Percentiles rank a stretch among this genome's conserved stretches.
These are phyloP conservation scores for Calonectria pseudoturangicola DNA, from an alignment of 2,329 filamentous ascomycete genomes.

Conservation along the genomic window DNA sequence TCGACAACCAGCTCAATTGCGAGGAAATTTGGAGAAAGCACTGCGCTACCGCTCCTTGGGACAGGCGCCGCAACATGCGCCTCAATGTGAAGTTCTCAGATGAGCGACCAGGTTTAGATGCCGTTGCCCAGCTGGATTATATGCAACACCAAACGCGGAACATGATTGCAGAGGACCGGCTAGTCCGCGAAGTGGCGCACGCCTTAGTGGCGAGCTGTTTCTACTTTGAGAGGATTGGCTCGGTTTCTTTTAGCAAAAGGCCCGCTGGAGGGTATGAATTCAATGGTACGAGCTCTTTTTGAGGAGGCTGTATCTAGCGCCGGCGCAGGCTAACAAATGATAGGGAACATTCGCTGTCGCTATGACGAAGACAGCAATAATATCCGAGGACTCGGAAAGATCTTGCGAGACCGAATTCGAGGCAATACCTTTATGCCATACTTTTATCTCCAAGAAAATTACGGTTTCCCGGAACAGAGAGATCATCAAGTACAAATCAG, in stretches of 20 bases:
- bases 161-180: constrained; percentile 1
- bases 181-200: constrained; percentile 15
- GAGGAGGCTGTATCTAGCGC: too few relatives aligned
- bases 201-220: constrained; percentile 32
- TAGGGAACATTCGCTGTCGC: too few relatives aligned
- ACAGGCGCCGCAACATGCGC: constrained; percentile 17
- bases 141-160: background rate
- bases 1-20: constrained; percentile 24
- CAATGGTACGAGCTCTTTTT: background rate
- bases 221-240: constrained; percentile 12
- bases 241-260: background rate
- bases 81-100: constrained; percentile 10
- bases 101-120: constrained; percentile 15
- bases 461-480: too few relatives aligned
- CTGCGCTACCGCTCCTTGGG: background rate
- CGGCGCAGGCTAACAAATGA: too few relatives aligned
- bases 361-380: too few relatives aligned
- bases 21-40: constrained; percentile 27
- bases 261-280: constrained; percentile 14
- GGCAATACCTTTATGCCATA: too few relatives aligned
- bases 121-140: background rate
- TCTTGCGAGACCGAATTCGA: too few relatives aligned
- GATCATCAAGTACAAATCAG: too few relatives aligned
- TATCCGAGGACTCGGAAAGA: too few relatives aligned
- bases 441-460: too few relatives aligned